Percentiles rank a stretch among this genome's conserved stretches.
These are phyloP conservation scores for Schizothecium vesticola DNA, from an alignment of 495 filamentous ascomycete species.

Conservation along the genomic window DNA sequence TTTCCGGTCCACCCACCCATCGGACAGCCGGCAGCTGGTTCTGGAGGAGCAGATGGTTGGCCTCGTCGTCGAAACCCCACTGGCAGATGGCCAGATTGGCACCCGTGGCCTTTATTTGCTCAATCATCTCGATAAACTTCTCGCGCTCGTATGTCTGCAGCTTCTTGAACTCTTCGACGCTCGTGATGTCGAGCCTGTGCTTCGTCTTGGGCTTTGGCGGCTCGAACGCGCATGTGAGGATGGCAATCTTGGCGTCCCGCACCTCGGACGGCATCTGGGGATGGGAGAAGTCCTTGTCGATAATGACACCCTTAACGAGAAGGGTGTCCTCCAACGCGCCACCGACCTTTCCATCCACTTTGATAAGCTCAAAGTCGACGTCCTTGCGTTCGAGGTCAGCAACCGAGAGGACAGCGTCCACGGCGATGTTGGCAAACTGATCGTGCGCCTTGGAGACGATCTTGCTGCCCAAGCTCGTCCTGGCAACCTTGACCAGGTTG, in stretches of 20 bases:
- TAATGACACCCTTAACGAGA: slow-evolving; percentile 93
- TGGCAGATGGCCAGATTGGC: slow-evolving; percentile 98
- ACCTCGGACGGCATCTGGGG: slow-evolving; percentile 98
- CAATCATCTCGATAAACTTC: slow-evolving; percentile 98
- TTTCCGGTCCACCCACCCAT: slow-evolving; percentile 98
- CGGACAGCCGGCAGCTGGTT: slow-evolving; percentile 93
- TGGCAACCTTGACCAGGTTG: slow-evolving; percentile 89
- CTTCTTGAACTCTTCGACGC: slow-evolving; percentile 95
- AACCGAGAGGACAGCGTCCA: slow-evolving; percentile 94
- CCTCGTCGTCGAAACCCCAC: slow-evolving; percentile 99
- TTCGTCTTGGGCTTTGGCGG: slow-evolving; percentile 99
- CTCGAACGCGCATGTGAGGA: slow-evolving; percentile 97
- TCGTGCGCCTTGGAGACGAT: slow-evolving; percentile 99
- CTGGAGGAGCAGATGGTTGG: slow-evolving; percentile 92
- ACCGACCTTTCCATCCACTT: slow-evolving; percentile 97
- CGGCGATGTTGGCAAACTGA: slow-evolving; percentile 94
- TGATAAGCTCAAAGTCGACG: slow-evolving; percentile 98
- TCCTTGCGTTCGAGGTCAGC: slow-evolving; percentile 95
- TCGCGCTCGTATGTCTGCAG: slow-evolving; percentile 89
- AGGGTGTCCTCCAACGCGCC: slow-evolving; percentile 91
- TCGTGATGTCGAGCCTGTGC: slow-evolving; percentile 97
- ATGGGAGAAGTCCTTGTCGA: slow-evolving; percentile 99
- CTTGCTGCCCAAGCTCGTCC: slow-evolving; percentile 95
- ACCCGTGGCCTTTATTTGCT: slow-evolving; percentile 94
- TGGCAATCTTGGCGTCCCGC: slow-evolving; percentile 89